phyloP scores from a whole-genome alignment of 164 flowering plant genomes.

The Vitis riparia region DNA sequence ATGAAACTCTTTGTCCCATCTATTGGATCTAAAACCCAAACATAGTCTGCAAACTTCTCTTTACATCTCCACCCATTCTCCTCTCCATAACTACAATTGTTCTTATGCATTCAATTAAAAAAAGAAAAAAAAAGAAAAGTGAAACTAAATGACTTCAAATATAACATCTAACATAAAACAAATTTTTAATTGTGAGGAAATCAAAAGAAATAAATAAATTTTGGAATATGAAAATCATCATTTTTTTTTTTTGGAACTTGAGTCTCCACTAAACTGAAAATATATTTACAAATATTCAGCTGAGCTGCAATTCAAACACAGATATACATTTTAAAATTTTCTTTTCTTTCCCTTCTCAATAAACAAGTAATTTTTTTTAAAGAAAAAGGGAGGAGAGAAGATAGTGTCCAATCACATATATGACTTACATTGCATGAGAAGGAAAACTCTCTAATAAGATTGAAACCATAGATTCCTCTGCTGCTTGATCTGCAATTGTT shows the following conservation, averaged over 20 bases:
- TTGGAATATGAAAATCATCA: too few relatives aligned
- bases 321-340: too few relatives aligned
- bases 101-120: background rate
- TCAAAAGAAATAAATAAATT: too few relatives aligned
- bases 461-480: slow-evolving; percentile 90
- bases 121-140: background rate
- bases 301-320: too few relatives aligned
- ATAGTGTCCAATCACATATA: background rate
- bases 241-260: too few relatives aligned
- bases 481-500: slow-evolving; percentile 86
- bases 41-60: slow-evolving; percentile 73
- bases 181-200: too few relatives aligned
- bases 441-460: slow-evolving; percentile 71
- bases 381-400: background rate
- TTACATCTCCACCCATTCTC: slow-evolving; percentile 95
- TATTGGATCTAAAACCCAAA: slow-evolving; percentile 97
- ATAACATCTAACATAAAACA: background rate
- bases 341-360: background rate
- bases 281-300: too few relatives aligned
- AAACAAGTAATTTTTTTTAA: background rate
- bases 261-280: too few relatives aligned
- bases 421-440: slow-evolving; percentile 87
- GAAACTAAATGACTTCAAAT: background rate
- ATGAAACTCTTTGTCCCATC: slow-evolving; percentile 99
- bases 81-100: slow-evolving; percentile 78